phyloP scores from a whole-genome alignment of 2,329 filamentous ascomycete genomes.

The Tolypocladium album region DNA sequence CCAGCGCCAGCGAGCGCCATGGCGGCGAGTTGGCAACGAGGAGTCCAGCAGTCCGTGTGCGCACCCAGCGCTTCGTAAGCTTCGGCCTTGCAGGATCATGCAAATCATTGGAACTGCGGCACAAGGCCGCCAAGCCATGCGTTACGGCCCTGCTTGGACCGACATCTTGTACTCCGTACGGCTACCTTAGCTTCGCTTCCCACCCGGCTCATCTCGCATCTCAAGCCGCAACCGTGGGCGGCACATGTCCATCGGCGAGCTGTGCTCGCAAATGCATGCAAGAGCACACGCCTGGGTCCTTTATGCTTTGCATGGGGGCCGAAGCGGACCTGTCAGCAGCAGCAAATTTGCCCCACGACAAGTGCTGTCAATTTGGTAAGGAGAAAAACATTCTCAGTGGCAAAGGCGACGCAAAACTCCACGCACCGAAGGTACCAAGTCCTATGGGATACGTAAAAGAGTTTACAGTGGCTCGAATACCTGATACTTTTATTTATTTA shows the following conservation, averaged over 20 bases:
- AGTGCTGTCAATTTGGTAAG: too few relatives aligned
- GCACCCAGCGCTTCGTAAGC: not conserved
- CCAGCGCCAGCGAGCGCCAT: not conserved
- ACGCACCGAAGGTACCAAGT: too few relatives aligned
- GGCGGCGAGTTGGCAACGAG: not conserved
- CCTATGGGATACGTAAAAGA: not conserved
- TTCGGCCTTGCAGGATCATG: not conserved
- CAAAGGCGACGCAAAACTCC: not conserved
- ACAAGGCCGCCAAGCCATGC: not conserved
- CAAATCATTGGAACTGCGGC: not conserved
- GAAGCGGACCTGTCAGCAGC: not conserved
- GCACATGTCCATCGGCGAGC: not conserved
- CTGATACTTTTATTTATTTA: not conserved
- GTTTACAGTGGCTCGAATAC: not conserved
- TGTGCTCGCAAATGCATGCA: not conserved
- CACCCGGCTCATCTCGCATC: not conserved
- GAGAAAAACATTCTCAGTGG: too few relatives aligned
- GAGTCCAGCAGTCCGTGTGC: not conserved
- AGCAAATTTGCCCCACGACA: too few relatives aligned
- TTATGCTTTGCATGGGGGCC: not conserved
- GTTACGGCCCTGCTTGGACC: not conserved
- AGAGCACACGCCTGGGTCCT: not conserved
- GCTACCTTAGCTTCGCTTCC: not conserved
- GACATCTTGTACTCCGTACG: not conserved
- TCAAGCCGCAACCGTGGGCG: not conserved